phyloP scores from a whole-genome alignment of 2,329 filamentous ascomycete genomes.

The Aspergillus phoenicis region DNA sequence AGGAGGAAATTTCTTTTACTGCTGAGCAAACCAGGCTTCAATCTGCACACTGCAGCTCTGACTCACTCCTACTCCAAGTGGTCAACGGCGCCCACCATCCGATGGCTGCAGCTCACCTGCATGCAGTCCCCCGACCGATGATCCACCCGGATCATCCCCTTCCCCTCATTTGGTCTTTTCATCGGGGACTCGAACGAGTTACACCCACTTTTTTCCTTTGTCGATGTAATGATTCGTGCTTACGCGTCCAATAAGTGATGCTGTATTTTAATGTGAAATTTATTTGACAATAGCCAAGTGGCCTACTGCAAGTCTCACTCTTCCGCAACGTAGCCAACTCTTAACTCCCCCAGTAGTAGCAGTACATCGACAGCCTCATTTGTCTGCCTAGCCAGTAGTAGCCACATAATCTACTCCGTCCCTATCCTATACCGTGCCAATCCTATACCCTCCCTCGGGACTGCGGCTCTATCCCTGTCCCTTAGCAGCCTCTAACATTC shows the following conservation, averaged over 20 bases:
- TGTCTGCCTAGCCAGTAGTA: no score
- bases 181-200: not conserved
- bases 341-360: no score
- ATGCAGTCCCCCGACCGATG: not conserved
- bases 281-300: not conserved
- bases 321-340: not conserved
- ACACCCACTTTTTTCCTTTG: not conserved
- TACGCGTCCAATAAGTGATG: not conserved
- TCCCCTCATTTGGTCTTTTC: not conserved
- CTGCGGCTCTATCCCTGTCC: no score
- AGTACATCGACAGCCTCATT: no score
- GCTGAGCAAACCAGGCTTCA: not conserved
- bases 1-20: not conserved
- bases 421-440: no score
- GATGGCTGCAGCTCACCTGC: not conserved
- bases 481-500: no score
- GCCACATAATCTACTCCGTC: no score
- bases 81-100: not conserved
- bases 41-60: constrained; percentile 1
- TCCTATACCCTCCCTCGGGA: no score
- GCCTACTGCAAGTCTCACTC: not conserved
- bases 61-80: not conserved
- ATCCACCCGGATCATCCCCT: not conserved
- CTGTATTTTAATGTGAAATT: not conserved
- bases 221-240: not conserved